Base-by-base conservation (phyloP, 2,329 filamentous ascomycete species). In the Elsinoe fawcettii region DNA sequence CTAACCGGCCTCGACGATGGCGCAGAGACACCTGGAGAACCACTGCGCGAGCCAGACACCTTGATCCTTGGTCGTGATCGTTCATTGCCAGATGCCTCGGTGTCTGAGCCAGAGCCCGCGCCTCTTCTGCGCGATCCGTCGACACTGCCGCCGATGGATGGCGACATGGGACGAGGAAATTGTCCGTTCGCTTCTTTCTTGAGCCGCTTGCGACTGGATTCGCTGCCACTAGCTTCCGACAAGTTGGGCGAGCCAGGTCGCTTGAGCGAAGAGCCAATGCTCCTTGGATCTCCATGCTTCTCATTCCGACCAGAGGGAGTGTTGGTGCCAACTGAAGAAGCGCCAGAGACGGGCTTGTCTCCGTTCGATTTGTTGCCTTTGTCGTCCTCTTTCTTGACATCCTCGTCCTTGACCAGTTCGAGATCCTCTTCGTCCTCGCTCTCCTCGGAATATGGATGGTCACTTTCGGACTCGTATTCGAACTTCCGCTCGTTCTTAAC, bases 211-310 rank as follows among this genome's bases (percentile, higher is more conserved):
- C 87, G 86, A 22, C 85, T 83, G 0, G 88, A 92, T 69, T 97
- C 92, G 64, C 91, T 95, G 55, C 90, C 92, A 69, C 90, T 95
- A 8, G 90, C 90, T 69, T 97, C 92, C 1, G 90, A 96, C 30
- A 88, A 79, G 62, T 91, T 87, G 2, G 91, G 90, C 14, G 90
- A 96, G 16, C 90, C 90, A 30, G 88, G 81, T 27, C 92, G 85
- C 74, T 96, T 96, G 55, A 92, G 80, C 2, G 76, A 70, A 30
- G 80, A 67, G 2, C 69, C 66, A 61, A 78, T 64, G 14, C 77
- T 66, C 63, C 83, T 78, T 3, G 67, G 69, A 61, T 77, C 74
- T 62, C 81, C 81, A 39, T 74, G 61, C 54, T 74, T 69, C 63
- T 76, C 77, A 47, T 74, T 72, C 30, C 79, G 77, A 36, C 81